phyloP scores from a whole-genome alignment of 2,329 filamentous ascomycete species.

The Colletotrichum spinosum region DNA sequence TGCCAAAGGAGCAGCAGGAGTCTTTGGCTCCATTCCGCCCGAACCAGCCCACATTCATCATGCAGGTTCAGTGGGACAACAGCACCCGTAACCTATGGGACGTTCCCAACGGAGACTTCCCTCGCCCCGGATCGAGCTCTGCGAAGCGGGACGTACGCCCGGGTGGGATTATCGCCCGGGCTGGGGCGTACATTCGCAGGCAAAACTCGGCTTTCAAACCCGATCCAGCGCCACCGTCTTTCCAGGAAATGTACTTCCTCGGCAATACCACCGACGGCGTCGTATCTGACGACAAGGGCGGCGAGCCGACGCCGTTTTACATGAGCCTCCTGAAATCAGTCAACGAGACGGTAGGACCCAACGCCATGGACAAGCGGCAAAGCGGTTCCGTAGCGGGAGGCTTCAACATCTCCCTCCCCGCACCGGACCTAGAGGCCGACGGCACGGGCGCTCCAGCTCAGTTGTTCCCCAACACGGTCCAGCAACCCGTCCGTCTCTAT shows the following conservation, averaged over 20 bases:
- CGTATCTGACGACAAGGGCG: conserved; percentile 74
- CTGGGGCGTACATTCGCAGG: conserved; percentile 31
- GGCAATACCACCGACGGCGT: conserved; percentile 88
- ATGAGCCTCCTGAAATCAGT: conserved; percentile 74
- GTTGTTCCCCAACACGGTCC: conserved; percentile 75
- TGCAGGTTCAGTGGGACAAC: conserved; percentile 82
- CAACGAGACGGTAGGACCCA: conserved; percentile 47
- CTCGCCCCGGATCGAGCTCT: conserved; percentile 39
- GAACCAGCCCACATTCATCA: conserved; percentile 80
- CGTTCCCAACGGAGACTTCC: conserved; percentile 51
- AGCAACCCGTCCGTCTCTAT: conserved; percentile 87
- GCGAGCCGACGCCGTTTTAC: conserved; percentile 90
- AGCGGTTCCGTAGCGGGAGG: conserved; percentile 33
- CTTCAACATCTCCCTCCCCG: conserved; percentile 61
- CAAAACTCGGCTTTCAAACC: conserved; percentile 56
- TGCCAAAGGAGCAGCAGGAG: conserved; percentile 82
- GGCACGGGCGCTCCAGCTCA: conserved; percentile 79
- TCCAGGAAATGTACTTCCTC: conserved; percentile 81
- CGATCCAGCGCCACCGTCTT: conserved; percentile 67
- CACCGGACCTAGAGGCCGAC: conserved; percentile 72
- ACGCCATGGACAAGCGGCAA: conserved; percentile 45
- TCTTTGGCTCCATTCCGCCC: conserved; percentile 71
- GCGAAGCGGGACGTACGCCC: conserved; percentile 15
- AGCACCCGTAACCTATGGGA: conserved; percentile 64
- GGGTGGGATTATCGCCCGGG: conserved; percentile 32